A percentile compares a stretch with the other conserved stretches of the same genome.
phyloP scores from a whole-genome alignment of 768 basidiomycete genomes.

The Tephrocybe sp. region DNA sequence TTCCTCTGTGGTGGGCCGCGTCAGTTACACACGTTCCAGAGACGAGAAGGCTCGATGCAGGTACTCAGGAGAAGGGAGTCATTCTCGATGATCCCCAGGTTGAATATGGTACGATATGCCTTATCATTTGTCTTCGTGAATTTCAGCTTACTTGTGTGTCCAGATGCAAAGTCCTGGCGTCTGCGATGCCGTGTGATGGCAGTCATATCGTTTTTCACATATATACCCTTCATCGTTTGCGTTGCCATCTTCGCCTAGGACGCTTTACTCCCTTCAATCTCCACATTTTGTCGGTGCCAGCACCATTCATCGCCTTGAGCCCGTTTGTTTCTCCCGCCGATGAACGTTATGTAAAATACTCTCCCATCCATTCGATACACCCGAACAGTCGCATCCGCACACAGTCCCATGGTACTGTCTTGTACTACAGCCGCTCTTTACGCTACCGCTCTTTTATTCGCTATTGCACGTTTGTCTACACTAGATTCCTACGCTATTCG shows the following conservation, averaged over 20 bases:
- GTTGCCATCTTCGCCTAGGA: conserved; percentile 56
- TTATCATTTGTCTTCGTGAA: background rate
- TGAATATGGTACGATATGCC: conserved; percentile 57
- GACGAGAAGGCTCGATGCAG: conserved; percentile 60
- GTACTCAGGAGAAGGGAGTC: conserved; percentile 61
- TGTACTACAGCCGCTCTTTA: conserved; percentile 7
- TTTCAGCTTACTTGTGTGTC: background rate
- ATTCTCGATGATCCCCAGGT: conserved; percentile 78
- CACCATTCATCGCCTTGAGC: background rate
- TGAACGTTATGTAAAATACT: conserved; percentile 6
- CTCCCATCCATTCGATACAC: background rate
- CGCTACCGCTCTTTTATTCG: conserved; percentile 8
- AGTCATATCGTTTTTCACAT: conserved; percentile 64
- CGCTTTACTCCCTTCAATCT: background rate
- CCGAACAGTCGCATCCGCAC: background rate
- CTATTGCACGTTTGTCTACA: conserved; percentile 14
- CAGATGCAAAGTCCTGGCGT: conserved; percentile 76
- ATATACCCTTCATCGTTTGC: conserved; percentile 76
- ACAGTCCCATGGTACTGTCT: background rate
- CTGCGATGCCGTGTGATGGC: conserved; percentile 74
- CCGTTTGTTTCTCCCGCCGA: background rate
- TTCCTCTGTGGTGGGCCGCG: conserved; percentile 64
- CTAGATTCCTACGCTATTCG: conserved; percentile 13
- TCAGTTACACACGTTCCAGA: conserved; percentile 50
- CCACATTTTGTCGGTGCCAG: background rate